Evolutionary conservation across 257 asterid species (phyloP).

Genomic region (Mitragyna speciosa): DNA sequence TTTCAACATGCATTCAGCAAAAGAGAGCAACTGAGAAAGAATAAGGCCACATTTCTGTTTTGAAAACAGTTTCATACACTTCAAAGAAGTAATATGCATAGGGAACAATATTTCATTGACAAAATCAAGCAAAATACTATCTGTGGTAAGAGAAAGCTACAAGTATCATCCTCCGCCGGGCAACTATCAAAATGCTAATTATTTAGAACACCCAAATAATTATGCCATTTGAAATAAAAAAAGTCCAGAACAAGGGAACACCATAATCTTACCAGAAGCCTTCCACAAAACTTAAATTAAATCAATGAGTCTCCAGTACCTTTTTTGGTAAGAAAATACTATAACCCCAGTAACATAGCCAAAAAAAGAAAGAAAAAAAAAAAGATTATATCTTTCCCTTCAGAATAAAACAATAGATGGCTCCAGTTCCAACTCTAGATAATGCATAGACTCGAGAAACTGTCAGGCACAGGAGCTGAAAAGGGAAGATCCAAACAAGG

Average conservation of each 20-base stretch:
- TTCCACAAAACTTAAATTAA: neutral
- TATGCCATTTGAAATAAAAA: neutral
- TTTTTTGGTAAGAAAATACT: neutral
- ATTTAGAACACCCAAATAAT: neutral
- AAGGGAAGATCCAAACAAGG: too few species aligned
- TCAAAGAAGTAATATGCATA: neutral
- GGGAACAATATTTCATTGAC: too few species aligned
- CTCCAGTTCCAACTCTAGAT: neutral
- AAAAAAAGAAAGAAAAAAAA: neutral
- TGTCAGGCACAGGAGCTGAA: too few species aligned
- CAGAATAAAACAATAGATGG: conserved; percentile 5
- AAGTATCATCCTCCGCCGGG: neutral
- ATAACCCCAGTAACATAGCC: neutral
- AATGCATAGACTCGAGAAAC: neutral
- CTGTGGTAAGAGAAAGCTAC: neutral
- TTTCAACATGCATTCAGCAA: neutral
- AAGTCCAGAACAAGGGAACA: neutral
- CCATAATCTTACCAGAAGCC: too few species aligned
- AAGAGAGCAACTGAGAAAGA: neutral
- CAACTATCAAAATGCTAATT: neutral
- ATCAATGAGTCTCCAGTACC: neutral
- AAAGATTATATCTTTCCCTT: neutral
- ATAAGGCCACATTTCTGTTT: neutral
- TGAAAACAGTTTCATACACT: neutral
- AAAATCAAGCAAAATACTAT: neutral